Evolutionary conservation across 192 early-diverging fungal genomes (phyloP).

Genomic region (Podila minutissima): DNA sequence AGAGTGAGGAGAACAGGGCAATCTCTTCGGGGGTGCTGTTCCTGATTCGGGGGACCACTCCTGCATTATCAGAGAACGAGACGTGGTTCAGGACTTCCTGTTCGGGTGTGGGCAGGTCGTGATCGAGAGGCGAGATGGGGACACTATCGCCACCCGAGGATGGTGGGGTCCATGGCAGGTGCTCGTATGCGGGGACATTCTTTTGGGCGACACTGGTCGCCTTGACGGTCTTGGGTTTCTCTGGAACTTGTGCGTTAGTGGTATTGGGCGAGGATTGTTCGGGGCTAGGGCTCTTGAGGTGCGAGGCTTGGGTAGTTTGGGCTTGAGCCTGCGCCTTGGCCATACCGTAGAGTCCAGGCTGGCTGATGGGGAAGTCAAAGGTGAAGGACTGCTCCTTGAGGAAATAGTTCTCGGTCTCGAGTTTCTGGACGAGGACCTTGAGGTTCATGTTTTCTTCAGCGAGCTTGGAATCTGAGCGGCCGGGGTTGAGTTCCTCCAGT

Average conservation of each 20-base stretch:
- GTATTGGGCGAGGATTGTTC: neutral
- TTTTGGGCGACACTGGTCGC: constrained; percentile 9
- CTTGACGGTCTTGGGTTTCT: constrained; percentile 13
- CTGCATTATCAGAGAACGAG: constrained; percentile 27
- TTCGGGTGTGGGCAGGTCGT: constrained; percentile 24
- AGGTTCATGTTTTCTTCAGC: constrained; percentile 58
- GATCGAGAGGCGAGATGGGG: constrained; percentile 41
- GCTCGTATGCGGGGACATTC: constrained; percentile 24
- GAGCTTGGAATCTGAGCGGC: constrained; percentile 51
- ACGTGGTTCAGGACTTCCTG: constrained; percentile 11
- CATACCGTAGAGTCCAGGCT: constrained; percentile 49
- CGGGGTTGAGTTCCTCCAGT: constrained; percentile 66
- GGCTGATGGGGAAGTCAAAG: constrained; percentile 60
- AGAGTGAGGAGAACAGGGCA: constrained; percentile 31
- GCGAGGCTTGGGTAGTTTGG: constrained; percentile 4
- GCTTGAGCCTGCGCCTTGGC: constrained; percentile 7
- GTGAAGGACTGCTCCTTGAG: constrained; percentile 61
- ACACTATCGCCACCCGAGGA: constrained; percentile 49
- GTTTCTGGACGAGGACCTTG: constrained; percentile 57
- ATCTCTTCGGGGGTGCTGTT: constrained; percentile 31
- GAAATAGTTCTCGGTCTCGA: constrained; percentile 64
- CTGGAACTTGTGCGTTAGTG: neutral
- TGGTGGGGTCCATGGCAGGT: constrained; percentile 46
- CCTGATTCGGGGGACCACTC: constrained; percentile 29
- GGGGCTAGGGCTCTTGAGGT: constrained; percentile 5